These are phyloP conservation scores for Podila verticillata DNA, from an alignment of 192 early-diverging fungal species.

Conservation along the genomic window DNA sequence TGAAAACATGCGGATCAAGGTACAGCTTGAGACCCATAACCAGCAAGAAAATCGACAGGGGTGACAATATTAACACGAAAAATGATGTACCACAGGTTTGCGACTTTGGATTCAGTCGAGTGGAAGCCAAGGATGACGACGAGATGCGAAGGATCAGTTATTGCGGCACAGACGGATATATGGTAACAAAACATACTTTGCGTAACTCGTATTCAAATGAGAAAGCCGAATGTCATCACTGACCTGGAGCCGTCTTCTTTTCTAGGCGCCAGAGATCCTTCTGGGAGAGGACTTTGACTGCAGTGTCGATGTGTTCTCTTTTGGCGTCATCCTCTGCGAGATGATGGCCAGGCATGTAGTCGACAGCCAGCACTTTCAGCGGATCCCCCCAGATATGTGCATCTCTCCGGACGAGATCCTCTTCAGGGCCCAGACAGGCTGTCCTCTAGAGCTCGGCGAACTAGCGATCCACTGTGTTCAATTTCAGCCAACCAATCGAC, in stretches of 20 bases:
- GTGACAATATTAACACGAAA: neutral
- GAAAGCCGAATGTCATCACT: neutral
- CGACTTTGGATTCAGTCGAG: constrained; percentile 51
- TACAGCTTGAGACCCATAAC: constrained; percentile 3
- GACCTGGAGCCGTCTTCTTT: neutral
- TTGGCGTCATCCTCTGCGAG: constrained; percentile 44
- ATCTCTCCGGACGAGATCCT: constrained; percentile 43
- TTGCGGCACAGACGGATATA: constrained; percentile 50
- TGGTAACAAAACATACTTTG: constrained; percentile 14
- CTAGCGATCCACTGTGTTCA: constrained; percentile 45
- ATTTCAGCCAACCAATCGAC: constrained; percentile 20
- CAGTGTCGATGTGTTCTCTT: constrained; percentile 48
- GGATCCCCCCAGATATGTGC: constrained; percentile 27
- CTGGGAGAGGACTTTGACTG: constrained; percentile 51
- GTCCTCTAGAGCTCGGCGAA: constrained; percentile 29
- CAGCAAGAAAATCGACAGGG: neutral
- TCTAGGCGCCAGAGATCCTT: constrained; percentile 46
- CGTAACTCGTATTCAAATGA: neutral
- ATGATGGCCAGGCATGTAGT: constrained; percentile 52
- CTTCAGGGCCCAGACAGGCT: constrained; percentile 33
- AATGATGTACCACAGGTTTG: constrained; percentile 26
- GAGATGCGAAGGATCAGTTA: constrained; percentile 51
- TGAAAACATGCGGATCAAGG: constrained; percentile 51
- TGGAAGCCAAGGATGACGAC: constrained; percentile 32
- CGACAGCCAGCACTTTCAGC: constrained; percentile 38